Base-by-base conservation (phyloP, 2,329 filamentous ascomycete species). In the Dothistroma pini region DNA sequence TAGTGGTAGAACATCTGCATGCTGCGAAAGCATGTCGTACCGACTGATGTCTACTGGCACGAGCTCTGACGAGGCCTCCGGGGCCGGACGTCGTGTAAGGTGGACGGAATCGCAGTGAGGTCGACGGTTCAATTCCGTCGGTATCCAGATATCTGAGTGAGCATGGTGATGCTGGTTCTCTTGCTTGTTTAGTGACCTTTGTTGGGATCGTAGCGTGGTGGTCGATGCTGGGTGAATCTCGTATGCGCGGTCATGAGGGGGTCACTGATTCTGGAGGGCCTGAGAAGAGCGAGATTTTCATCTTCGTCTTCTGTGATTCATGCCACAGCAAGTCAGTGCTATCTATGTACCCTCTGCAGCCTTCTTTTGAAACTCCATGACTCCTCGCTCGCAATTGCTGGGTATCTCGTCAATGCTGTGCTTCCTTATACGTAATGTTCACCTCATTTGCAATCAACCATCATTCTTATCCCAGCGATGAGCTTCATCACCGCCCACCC, bases 401-500 rank as follows among this genome's bases (percentile, higher is more conserved):
- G 56, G 59, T 61, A 58, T 61, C 51, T 38, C 51, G 38, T 61
- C 59, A 58, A 61, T 58, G 41, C 41, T 52, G 50, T 55, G 49
- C 44, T 58, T 52, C 41, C 50, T 38, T 31, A 32, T 25, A 56
- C 32, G 34, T 34, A 29, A 34, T 50, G 14, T 34, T 12, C 14
- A 56, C 21, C 31, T 52, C 14, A n/a, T 32, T 21, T 10, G n/a
- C 34, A 12, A 11, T 56, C 29, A 60, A 6, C 51, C 31, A 29
- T 66, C 61, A 29, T 63, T 66, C 52, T 68, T 84, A 56, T 89
- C 89, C 93, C 93, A 97, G 73, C 93, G 82, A 56, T 85, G 84
- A 32, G 86, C 88, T 79, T 97, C 93, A 69, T 97, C 90, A 10
- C 91, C 93, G 5, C 86, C 88, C 60, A 83, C 82, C 92, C 95